phyloP scores from a whole-genome alignment of 441 rosid species.

The Pelargonium citronellum region DNA sequence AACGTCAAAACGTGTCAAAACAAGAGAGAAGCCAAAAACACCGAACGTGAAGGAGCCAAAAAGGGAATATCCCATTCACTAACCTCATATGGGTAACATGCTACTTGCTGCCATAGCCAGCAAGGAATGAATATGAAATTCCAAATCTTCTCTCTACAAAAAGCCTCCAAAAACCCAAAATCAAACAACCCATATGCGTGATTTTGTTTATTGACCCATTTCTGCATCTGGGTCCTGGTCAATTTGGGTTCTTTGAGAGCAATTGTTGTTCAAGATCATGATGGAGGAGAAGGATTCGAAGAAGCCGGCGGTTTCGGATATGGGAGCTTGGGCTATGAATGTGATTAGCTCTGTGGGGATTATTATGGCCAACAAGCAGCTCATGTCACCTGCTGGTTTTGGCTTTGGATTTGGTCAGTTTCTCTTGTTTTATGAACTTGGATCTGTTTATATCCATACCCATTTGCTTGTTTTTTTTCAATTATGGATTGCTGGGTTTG shows the following conservation, averaged over 20 bases:
- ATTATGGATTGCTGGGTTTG: neutral
- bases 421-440: constrained; percentile 4
- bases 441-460: constrained; percentile 4
- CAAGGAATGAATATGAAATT: neutral
- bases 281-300: constrained; percentile 23
- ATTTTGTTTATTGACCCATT: neutral
- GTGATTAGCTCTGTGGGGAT: constrained; percentile 32
- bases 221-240: constrained; percentile 3
- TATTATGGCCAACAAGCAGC: constrained; percentile 33
- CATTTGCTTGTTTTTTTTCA: neutral
- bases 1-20: neutral
- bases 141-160: neutral
- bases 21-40: neutral
- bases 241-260: neutral
- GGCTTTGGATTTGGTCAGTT: constrained; percentile 25
- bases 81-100: constrained; percentile 3
- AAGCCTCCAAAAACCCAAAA: neutral
- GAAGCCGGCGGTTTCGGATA: constrained; percentile 25
- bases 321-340: constrained; percentile 33
- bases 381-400: constrained; percentile 28
- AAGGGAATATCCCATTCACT: neutral
- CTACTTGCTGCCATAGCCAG: neutral
- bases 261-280: neutral
- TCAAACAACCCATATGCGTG: neutral
- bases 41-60: constrained; percentile 2